Evolutionary conservation across 2,329 filamentous ascomycete species (phyloP), one percentile per base, ranked within the genome.

Genomic region (Sporothrix brasiliensis): DNA sequence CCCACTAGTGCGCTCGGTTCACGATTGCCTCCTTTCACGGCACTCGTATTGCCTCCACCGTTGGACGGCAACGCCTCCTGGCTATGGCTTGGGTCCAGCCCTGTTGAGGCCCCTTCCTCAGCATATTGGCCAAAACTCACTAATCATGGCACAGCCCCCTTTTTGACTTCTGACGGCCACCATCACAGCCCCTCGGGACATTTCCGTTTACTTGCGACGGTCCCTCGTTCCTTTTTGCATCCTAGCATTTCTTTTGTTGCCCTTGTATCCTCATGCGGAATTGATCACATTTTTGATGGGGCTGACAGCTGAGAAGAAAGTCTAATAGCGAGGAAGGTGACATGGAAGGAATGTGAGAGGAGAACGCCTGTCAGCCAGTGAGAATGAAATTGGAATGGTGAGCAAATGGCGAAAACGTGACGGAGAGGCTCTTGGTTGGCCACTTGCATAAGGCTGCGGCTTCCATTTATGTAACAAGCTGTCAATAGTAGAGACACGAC

Each of bases 41-140:
- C 44, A 30, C 61, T 50, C 61, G 61, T 65, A 65, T 65, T 65
- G 60, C 65, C 50, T 53, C 63, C 66, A 58, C 50, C 52, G 52
- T 68, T 34, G 66, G 52, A 68, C 52, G 66, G 52, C 67, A 60
- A 50, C 67, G 53, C 24, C 41, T 52, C 47, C 44, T 41, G 56
- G 16, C 19, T 19, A 27, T 54, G 24, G 52, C 53, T 39, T 39
- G 34, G n/a, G 9, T 39, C 60, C 60, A 65, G 58, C 58, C 34
- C 34, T 41, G 34, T 60, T 44, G 19, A 11, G 39, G 9, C 19
- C 9, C 21, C n/a, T 27, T 56, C 53, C 13, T 56, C 24, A 56
- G 24, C 14, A 30, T 16, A 13, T 56, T 19, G 14, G 19, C 16
- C n/a, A 61, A 2, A 41, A 6, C 11, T 39, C 58, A 63, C 58